Evolutionary conservation across 768 basidiomycete genomes (phyloP), one percentile per base, ranked within the genome.

Genomic region (Pluteus cervinus): DNA sequence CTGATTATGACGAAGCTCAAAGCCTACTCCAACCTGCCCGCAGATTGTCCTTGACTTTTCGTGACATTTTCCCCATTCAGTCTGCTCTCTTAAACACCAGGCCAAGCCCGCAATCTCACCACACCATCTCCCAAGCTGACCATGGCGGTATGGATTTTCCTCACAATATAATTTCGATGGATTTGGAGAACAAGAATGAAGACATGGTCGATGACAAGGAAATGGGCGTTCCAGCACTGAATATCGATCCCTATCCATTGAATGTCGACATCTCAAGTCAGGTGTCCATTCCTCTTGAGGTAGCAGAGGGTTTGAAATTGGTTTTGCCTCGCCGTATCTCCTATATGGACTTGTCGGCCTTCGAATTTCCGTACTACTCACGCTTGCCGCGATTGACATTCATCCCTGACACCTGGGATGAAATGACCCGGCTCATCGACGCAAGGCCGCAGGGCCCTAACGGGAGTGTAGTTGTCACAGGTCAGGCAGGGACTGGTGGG

Each of bases 401-500:
- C 22, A 24, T 37, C 24, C 36, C 25, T 15, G 24, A 36, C 4
- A 25, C 28, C 26, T 37, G 36, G 36, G 24, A 28, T 23, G 16
- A 24, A 16, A 36, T 36, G 34, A 36, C 28, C 5, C 14, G 28
- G 4, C 21, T 36, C 3, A 24, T 36, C 21, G 28, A 36, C 28
- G 3, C 24, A 23, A 36, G 34, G 34, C 4, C 5, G 28, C 21
- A 16, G 11, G 36, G 36, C 21, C 15, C 30, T n/a, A 4, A 2
- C 7, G 36, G 36, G 26, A 28, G 36, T 20, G 36, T 29, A 14
- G 17, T 28, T 28, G 28, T 37, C 26, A 37, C 36, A 28, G 36
- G 36, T 37, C 17, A 11, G 22, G 26, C 36, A 20, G 36, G 36
- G 22, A 37, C 30, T 18, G 36, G 36, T 37, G 36, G 22, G 36